These are phyloP conservation scores for Phaffia australis DNA, from an alignment of 768 basidiomycete genomes.

Conservation along the genomic window DNA sequence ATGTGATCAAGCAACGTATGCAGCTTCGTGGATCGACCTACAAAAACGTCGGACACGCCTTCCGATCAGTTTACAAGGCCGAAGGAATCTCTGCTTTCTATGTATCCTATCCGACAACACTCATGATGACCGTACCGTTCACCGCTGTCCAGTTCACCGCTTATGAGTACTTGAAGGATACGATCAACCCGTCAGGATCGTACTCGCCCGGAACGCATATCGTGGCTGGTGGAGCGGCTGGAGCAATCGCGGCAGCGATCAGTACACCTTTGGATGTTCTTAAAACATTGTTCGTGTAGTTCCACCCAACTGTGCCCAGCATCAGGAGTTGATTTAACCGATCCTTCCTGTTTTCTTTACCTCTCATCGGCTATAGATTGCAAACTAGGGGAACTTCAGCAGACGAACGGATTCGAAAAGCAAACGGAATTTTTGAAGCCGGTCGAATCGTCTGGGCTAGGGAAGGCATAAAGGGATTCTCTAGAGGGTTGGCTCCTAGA, in stretches of 20 bases:
- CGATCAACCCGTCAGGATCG: slow-evolving; percentile 70
- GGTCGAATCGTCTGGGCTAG: slow-evolving; percentile 74
- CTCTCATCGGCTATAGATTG: slow-evolving; percentile 52
- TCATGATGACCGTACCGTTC: slow-evolving; percentile 93
- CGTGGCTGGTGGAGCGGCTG: slow-evolving; percentile 79
- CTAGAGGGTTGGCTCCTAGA: slow-evolving; percentile 76
- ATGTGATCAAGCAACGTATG: slow-evolving; percentile 99
- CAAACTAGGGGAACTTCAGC: slow-evolving; percentile 88
- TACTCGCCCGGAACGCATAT: slow-evolving; percentile 95
- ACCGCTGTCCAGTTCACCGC: slow-evolving; percentile 79
- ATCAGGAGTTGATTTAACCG: no score
- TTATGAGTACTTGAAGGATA: slow-evolving; percentile 65
- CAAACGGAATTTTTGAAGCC: slow-evolving; percentile 75
- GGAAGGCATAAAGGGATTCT: slow-evolving; percentile 76
- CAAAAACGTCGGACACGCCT: slow-evolving; percentile 75
- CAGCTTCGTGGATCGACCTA: slow-evolving; percentile 90
- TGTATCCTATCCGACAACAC: slow-evolving; percentile 94
- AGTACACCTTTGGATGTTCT: slow-evolving; percentile 96
- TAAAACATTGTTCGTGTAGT: slow-evolving; percentile 44
- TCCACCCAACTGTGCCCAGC: background rate
- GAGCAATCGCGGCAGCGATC: slow-evolving; percentile 85
- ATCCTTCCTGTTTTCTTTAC: background rate
- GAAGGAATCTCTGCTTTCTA: slow-evolving; percentile 92
- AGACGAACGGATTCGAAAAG: slow-evolving; percentile 72
- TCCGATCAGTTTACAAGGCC: slow-evolving; percentile 64